Evolutionary conservation across 495 filamentous ascomycete species (phyloP).

Genomic region (Penicillium cinerascens): DNA sequence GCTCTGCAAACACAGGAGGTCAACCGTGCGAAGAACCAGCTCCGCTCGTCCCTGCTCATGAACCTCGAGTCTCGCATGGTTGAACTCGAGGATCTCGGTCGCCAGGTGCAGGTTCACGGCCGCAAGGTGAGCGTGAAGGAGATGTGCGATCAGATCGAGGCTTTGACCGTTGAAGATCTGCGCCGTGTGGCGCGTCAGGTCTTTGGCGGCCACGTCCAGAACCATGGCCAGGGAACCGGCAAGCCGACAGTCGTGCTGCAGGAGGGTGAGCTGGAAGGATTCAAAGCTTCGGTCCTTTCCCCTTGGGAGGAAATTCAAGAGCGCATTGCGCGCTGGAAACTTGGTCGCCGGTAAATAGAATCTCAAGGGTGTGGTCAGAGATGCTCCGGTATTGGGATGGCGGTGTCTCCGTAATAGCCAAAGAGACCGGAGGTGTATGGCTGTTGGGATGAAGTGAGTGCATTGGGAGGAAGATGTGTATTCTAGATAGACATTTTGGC

Average conservation of each 20-base stretch:
- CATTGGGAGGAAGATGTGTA: no score
- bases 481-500: no score
- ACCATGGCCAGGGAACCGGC: slow-evolving; percentile 74
- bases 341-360: slow-evolving; percentile 65
- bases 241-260: slow-evolving; percentile 92
- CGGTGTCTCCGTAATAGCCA: no score
- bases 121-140: slow-evolving; percentile 85
- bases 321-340: slow-evolving; percentile 74
- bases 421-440: no score
- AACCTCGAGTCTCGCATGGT: slow-evolving; percentile 98
- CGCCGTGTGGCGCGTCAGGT: slow-evolving; percentile 79
- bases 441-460: no score
- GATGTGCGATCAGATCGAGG: slow-evolving; percentile 87
- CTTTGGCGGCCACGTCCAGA: slow-evolving; percentile 71
- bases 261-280: slow-evolving; percentile 55
- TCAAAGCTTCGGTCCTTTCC: slow-evolving; percentile 51
- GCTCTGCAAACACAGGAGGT: slow-evolving; percentile 77
- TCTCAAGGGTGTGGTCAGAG: neutral
- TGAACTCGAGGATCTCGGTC: slow-evolving; percentile 91
- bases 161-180: slow-evolving; percentile 75
- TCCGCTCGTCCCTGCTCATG: slow-evolving; percentile 88
- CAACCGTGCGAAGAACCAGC: slow-evolving; percentile 93
- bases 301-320: slow-evolving; percentile 87
- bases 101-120: slow-evolving; percentile 94
- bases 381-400: neutral